These are phyloP conservation scores for Candida peoriensis DNA, from an alignment of 805 yeast genomes.

Conservation along the genomic window DNA sequence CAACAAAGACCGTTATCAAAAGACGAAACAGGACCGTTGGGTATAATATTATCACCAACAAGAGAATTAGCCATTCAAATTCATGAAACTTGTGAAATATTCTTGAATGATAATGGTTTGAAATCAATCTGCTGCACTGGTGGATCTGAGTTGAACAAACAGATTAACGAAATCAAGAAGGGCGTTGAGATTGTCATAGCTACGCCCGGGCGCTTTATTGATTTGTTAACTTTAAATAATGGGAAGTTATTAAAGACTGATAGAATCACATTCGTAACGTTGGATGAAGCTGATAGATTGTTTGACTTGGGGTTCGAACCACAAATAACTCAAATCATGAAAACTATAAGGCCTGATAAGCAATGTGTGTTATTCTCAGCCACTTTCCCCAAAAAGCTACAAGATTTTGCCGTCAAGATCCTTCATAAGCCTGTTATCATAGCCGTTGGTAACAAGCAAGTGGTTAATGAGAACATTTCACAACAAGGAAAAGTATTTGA, in stretches of 20 bases:
- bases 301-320: conserved; percentile 98
- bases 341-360: conserved; percentile 74
- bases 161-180: conserved; percentile 72
- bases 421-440: conserved; percentile 67
- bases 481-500: conserved; percentile 64
- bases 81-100: conserved; percentile 55
- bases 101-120: conserved; percentile 46
- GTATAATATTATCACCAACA: conserved; percentile 81
- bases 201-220: conserved; percentile 94
- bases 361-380: conserved; percentile 93
- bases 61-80: conserved; percentile 89
- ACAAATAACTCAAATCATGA: conserved; percentile 76
- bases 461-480: conserved; percentile 74
- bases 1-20: conserved; percentile 54
- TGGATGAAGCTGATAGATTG: conserved; percentile 96
- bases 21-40: conserved; percentile 68
- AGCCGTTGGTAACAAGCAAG: conserved; percentile 71
- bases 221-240: conserved; percentile 73
- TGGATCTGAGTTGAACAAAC: conserved; percentile 77
- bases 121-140: conserved; percentile 82
- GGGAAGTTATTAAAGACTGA: conserved; percentile 65
- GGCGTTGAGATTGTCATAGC: conserved; percentile 83
- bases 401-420: conserved; percentile 62
- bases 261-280: conserved; percentile 73
- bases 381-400: conserved; percentile 82